phyloP scores from a whole-genome alignment of 768 basidiomycete species.

The Russula ochroleuca region DNA sequence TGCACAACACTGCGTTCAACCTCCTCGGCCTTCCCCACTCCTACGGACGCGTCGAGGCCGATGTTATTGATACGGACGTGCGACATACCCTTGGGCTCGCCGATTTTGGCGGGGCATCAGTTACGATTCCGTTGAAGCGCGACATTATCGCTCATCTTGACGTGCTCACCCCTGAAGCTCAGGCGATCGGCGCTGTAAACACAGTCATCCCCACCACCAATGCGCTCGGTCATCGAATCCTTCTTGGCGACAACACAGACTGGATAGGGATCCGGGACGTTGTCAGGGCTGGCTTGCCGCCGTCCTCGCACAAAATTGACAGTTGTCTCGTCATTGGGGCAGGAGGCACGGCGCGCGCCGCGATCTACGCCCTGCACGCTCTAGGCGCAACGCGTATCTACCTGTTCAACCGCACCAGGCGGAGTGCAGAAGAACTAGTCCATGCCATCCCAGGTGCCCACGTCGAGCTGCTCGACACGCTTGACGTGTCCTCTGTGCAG shows the following conservation, averaged over 20 bases:
- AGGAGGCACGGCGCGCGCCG: constrained; percentile 92
- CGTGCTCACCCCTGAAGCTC: constrained; percentile 71
- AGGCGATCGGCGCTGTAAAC: constrained; percentile 91
- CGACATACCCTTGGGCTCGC: constrained; percentile 55
- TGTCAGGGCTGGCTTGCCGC: constrained; percentile 44
- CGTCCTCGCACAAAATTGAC: constrained; percentile 36
- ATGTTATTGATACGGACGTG: constrained; percentile 59
- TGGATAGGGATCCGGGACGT: constrained; percentile 81
- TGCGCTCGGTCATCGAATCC: constrained; percentile 42
- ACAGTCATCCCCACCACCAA: constrained; percentile 64
- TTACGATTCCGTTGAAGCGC: constrained; percentile 95
- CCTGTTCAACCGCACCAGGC: constrained; percentile 79
- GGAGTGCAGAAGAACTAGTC: constrained; percentile 68
- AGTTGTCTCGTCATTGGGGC: constrained; percentile 87
- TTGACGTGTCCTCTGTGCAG: constrained; percentile 50
- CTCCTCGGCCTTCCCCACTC: constrained; percentile 77
- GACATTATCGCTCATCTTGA: constrained; percentile 84
- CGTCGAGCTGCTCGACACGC: constrained; percentile 54
- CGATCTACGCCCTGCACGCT: constrained; percentile 79
- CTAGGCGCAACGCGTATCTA: constrained; percentile 70
- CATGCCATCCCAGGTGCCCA: constrained; percentile 60
- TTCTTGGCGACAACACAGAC: constrained; percentile 94
- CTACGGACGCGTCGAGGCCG: constrained; percentile 77
- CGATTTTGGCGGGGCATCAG: constrained; percentile 91
- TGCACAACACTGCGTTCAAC: constrained; percentile 88